A percentile compares a stretch with the other conserved stretches of the same genome.
These are phyloP conservation scores for Leccinum ochraceum DNA, from an alignment of 768 basidiomycete genomes.

Conservation along the genomic window DNA sequence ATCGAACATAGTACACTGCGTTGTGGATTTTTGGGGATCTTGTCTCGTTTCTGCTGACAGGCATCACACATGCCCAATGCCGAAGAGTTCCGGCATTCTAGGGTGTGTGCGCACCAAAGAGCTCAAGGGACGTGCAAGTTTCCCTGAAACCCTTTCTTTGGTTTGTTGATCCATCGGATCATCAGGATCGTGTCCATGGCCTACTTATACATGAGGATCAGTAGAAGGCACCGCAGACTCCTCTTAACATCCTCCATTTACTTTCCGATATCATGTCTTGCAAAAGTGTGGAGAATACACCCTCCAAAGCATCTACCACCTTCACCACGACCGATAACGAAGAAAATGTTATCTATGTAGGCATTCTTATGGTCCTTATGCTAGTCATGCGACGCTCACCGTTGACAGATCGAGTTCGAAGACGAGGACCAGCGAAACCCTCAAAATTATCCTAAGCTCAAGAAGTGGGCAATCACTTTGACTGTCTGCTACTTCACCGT, in stretches of 20 bases:
- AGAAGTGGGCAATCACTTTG: conserved; percentile 46
- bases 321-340: not conserved
- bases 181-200: conserved; percentile 1
- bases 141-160: conserved; percentile 1
- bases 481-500: conserved; percentile 28
- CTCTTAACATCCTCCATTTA: not conserved
- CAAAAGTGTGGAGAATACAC: not conserved
- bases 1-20: not conserved
- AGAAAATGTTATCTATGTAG: conserved; percentile 17
- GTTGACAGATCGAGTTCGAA: conserved; percentile 40
- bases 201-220: conserved; percentile 16
- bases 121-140: not conserved
- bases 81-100: not conserved
- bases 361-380: not conserved
- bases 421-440: conserved; percentile 43
- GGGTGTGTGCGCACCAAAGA: not conserved
- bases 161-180: conserved; percentile 3
- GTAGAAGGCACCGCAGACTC: not conserved
- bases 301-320: conserved; percentile 2
- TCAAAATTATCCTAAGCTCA: conserved; percentile 34
- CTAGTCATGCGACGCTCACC: conserved; percentile 2
- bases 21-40: not conserved
- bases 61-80: not conserved
- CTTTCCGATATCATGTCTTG: conserved; percentile 13
- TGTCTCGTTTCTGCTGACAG: not conserved